phyloP scores from a whole-genome alignment of 169 alveolate genomes.

The Plasmodium knowlesi region DNA sequence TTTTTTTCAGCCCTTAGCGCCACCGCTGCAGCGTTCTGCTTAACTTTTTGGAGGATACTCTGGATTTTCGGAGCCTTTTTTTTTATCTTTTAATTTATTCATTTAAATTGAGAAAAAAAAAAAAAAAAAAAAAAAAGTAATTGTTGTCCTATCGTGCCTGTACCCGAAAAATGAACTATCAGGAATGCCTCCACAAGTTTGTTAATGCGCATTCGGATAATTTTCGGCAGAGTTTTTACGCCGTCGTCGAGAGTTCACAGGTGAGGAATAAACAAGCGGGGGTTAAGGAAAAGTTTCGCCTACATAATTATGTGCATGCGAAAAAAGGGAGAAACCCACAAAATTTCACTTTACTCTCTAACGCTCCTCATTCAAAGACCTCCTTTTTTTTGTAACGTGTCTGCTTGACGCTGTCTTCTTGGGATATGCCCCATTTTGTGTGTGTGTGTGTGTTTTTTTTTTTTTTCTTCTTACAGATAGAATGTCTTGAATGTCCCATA shows the following conservation, averaged over 20 bases:
- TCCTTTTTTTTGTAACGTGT: neutral
- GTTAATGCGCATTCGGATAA: constrained; percentile 58
- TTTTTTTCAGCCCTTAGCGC: neutral
- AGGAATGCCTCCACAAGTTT: constrained; percentile 34
- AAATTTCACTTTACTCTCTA: neutral
- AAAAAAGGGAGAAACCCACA: neutral
- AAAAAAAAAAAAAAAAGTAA: neutral
- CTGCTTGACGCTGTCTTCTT: neutral
- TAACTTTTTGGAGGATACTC: constrained; percentile 44
- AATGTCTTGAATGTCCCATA: constrained; percentile 73
- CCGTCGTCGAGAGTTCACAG: constrained; percentile 73
- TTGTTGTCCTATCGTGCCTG: neutral
- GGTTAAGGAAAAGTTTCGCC: neutral
- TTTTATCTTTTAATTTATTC: constrained; percentile 23
- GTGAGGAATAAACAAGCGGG: constrained; percentile 8
- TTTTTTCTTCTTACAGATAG: constrained; percentile 37
- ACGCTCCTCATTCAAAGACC: neutral
- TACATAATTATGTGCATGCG: neutral
- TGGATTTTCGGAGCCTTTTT: constrained; percentile 5
- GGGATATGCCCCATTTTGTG: neutral
- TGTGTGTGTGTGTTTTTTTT: neutral
- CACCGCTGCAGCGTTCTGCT: neutral
- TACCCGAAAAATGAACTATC: constrained; percentile 17
- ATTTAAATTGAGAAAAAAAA: constrained; percentile 30
- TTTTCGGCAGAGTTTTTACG: constrained; percentile 61